These are phyloP conservation scores for Talaromyces verruculosus DNA, from an alignment of 2,329 filamentous ascomycete species.

Conservation along the genomic window DNA sequence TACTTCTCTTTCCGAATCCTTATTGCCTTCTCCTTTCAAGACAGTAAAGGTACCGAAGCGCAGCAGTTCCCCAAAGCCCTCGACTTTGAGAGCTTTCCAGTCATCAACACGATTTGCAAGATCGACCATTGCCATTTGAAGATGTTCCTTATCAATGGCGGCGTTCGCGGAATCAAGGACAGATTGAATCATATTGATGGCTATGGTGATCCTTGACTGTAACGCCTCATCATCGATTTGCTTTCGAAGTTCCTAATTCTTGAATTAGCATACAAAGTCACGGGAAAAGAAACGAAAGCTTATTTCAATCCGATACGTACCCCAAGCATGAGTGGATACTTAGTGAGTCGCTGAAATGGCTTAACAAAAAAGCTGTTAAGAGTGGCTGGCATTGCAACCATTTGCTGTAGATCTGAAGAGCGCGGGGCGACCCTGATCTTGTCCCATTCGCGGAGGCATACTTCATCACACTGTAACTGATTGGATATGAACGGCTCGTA, in stretches of 20 bases:
- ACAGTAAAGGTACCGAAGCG: constrained; percentile 90
- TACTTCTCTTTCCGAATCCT: constrained; percentile 88
- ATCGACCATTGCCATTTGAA: constrained; percentile 80
- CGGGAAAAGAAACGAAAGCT: not conserved
- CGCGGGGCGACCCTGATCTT: constrained; percentile 71
- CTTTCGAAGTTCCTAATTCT: constrained; percentile 74
- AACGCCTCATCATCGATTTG: constrained; percentile 72
- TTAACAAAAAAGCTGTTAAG: constrained; percentile 92
- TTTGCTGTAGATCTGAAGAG: constrained; percentile 66
- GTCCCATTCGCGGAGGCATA: constrained; percentile 82
- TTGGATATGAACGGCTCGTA: constrained; percentile 98
- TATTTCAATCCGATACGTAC: constrained; percentile 47
- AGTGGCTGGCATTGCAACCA: constrained; percentile 83
- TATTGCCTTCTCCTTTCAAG: constrained; percentile 71
- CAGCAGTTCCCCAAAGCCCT: constrained; percentile 86
- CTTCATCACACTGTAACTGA: constrained; percentile 82
- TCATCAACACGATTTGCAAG: constrained; percentile 83
- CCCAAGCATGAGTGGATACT: constrained; percentile 87
- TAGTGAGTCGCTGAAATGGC: constrained; percentile 91
- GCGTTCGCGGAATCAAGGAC: constrained; percentile 85
- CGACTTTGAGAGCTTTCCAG: constrained; percentile 90
- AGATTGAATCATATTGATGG: constrained; percentile 77
- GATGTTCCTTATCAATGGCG: constrained; percentile 82
- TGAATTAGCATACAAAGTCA: constrained; percentile 14
- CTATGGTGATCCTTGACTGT: constrained; percentile 69